A percentile compares a stretch with the other conserved stretches of the same genome.
Evolutionary conservation across 371 early-diverging fungal species (phyloP).

Genomic region (Rhizomucor miehei): DNA sequence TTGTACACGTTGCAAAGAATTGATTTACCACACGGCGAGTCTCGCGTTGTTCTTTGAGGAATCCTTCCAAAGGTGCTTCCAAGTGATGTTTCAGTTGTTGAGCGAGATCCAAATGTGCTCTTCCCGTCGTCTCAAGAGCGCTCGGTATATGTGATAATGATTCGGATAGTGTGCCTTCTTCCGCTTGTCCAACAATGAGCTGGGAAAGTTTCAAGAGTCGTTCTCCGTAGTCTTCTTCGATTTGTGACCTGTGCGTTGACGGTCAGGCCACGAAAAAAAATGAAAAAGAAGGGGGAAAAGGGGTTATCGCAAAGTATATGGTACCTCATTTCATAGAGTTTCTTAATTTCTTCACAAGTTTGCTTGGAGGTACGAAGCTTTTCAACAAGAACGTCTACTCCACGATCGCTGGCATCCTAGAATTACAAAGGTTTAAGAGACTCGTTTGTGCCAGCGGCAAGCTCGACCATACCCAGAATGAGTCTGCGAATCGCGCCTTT

Average conservation of each 20-base stretch:
- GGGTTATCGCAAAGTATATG: background rate
- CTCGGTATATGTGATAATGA: conserved; percentile 38
- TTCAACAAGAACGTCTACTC: conserved; percentile 16
- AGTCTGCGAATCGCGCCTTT: conserved; percentile 17
- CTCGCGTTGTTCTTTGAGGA: conserved; percentile 41
- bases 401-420: conserved; percentile 16
- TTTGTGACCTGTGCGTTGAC: conserved; percentile 17
- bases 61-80: conserved; percentile 34
- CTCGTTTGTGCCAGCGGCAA: background rate
- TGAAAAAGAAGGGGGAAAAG: background rate
- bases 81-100: conserved; percentile 40
- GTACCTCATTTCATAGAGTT: conserved; percentile 25
- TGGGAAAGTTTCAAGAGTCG: conserved; percentile 24
- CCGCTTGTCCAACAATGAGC: conserved; percentile 28
- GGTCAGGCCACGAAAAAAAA: background rate
- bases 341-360: conserved; percentile 23
- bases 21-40: conserved; percentile 27
- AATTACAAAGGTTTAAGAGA: background rate
- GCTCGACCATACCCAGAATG: conserved; percentile 15
- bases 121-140: conserved; percentile 42
- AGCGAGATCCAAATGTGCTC: conserved; percentile 46
- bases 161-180: conserved; percentile 40
- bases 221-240: conserved; percentile 28
- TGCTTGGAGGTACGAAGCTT: conserved; percentile 19
- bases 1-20: no score